phyloP scores from a whole-genome alignment of 1,284 basidiomycete genomes.

The Marasmius fiardii region DNA sequence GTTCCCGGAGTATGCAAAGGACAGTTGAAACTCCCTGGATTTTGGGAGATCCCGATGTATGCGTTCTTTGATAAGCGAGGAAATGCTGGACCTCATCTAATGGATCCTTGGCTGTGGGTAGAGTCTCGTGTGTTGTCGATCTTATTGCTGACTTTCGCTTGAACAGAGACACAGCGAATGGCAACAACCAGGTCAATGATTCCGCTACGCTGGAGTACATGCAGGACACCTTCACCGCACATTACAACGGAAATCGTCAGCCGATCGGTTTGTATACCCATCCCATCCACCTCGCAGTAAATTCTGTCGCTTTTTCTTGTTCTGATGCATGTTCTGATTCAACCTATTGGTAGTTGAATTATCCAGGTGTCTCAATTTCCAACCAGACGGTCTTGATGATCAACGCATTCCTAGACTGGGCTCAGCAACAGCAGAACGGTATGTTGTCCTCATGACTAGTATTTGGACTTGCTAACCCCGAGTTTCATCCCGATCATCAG shows the following conservation, averaged over 20 bases:
- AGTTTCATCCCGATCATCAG: slow-evolving; percentile 26
- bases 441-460: slow-evolving; percentile 12
- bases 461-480: neutral
- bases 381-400: slow-evolving; percentile 67
- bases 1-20: slow-evolving; percentile 64
- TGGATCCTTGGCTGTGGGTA: slow-evolving; percentile 82
- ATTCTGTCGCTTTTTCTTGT: slow-evolving; percentile 17
- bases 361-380: slow-evolving; percentile 51
- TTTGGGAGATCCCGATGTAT: slow-evolving; percentile 85
- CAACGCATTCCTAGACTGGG: slow-evolving; percentile 81
- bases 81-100: slow-evolving; percentile 57
- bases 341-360: slow-evolving; percentile 34
- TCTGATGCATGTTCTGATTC: neutral
- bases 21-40: slow-evolving; percentile 68
- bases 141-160: neutral
- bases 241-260: slow-evolving; percentile 73
- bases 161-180: slow-evolving; percentile 53
- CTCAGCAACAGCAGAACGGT: slow-evolving; percentile 69
- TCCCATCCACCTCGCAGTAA: slow-evolving; percentile 73
- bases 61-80: slow-evolving; percentile 68
- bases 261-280: slow-evolving; percentile 83
- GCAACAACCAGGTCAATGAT: slow-evolving; percentile 46
- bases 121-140: slow-evolving; percentile 1
- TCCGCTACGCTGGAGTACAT: slow-evolving; percentile 68
- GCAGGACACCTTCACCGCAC: slow-evolving; percentile 71